phyloP scores from a whole-genome alignment of 1,139 yeast species.

The Debaryomyces psychrophilus region DNA sequence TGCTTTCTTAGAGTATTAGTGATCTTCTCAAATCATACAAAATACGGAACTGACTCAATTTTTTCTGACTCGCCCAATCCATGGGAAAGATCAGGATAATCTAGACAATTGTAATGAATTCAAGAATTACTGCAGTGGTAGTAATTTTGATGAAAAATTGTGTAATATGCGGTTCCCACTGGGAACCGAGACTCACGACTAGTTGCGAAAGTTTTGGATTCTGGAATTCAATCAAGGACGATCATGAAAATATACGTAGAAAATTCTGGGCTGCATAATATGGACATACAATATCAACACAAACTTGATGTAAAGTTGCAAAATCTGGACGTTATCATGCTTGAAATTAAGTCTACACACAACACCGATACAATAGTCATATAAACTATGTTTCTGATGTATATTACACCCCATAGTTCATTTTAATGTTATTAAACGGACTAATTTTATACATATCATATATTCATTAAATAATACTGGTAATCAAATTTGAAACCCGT shows the following conservation, averaged over 20 bases:
- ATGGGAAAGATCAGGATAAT: conserved; percentile 39
- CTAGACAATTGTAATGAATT: conserved; percentile 27
- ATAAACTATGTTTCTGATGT: not conserved
- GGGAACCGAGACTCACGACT: conserved; percentile 32
- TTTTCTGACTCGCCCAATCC: conserved; percentile 52
- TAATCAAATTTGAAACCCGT: conserved; percentile 24
- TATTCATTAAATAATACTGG: conserved; percentile 1
- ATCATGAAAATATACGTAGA: conserved; percentile 15
- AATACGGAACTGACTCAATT: conserved; percentile 40
- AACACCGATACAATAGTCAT: too few species aligned
- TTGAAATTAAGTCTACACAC: too few species aligned
- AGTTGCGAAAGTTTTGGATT: conserved; percentile 39
- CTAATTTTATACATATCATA: not conserved
- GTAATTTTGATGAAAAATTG: conserved; percentile 19
- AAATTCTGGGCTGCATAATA: not conserved
- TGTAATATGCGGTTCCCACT: conserved; percentile 26
- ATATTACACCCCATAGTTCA: not conserved
- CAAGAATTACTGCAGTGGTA: conserved; percentile 29
- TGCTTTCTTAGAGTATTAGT: conserved; percentile 36
- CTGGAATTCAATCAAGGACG: conserved; percentile 34
- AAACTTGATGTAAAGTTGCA: too few species aligned
- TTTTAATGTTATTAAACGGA: too few species aligned
- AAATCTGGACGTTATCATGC: not conserved
- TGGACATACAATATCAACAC: too few species aligned
- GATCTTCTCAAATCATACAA: conserved; percentile 24